These are phyloP conservation scores for Tulasnella sp. DNA, from an alignment of 768 basidiomycete genomes.

Conservation along the genomic window DNA sequence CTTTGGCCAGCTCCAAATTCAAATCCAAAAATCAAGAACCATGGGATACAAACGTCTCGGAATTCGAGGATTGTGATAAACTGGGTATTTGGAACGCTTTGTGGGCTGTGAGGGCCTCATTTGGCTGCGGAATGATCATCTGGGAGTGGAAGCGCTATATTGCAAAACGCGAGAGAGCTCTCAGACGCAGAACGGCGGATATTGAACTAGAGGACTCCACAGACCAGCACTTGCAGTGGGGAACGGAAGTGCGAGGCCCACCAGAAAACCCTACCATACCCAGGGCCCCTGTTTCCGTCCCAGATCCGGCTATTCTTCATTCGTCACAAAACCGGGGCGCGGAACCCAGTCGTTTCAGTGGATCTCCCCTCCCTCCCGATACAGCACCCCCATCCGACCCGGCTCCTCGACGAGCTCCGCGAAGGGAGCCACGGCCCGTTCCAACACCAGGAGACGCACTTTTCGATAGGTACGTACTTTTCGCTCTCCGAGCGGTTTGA, in stretches of 20 bases:
- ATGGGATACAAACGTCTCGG: neutral
- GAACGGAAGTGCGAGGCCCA: neutral
- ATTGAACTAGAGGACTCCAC: neutral
- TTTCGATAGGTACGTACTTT: conserved; percentile 12
- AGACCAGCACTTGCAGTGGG: neutral
- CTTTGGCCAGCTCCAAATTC: conserved; percentile 13
- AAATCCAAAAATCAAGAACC: neutral
- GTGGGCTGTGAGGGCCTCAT: conserved; percentile 11
- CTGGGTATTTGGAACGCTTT: conserved; percentile 23
- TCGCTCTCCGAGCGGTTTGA: neutral
- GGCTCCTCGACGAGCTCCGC: neutral
- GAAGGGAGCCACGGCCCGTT: neutral
- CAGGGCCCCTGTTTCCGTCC: too few relatives aligned
- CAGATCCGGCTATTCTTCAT: neutral
- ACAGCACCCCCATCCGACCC: neutral
- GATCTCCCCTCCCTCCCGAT: neutral
- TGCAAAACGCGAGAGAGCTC: neutral
- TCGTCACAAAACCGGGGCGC: neutral
- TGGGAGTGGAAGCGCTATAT: conserved; percentile 18
- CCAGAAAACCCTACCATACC: neutral
- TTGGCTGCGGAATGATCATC: neutral
- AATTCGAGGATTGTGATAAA: conserved; percentile 27
- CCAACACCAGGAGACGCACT: neutral
- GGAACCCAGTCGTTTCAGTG: neutral
- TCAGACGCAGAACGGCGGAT: neutral